These are phyloP conservation scores for Panus rudis DNA, from an alignment of 768 basidiomycete species.

Conservation along the genomic window DNA sequence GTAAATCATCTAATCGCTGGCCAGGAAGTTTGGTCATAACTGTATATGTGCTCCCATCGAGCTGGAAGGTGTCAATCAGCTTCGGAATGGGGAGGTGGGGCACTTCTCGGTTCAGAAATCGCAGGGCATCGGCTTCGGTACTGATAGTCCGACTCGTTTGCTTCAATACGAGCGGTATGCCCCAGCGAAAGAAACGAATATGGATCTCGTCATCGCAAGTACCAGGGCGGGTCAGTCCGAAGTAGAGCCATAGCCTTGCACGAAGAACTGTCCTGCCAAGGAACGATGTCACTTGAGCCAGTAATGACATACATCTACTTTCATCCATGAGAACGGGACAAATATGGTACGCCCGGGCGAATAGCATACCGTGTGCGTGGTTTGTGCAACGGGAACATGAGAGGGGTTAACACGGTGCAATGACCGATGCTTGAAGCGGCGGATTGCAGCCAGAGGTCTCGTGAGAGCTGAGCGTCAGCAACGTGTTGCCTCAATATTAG, in stretches of 20 bases:
- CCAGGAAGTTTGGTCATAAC: slow-evolving; percentile 19
- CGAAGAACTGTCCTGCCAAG: no score
- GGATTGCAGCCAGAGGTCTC: no score
- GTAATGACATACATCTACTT: no score
- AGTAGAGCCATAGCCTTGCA: neutral
- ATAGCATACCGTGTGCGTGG: no score
- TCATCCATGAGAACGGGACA: no score
- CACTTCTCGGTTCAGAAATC: slow-evolving; percentile 12
- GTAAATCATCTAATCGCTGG: slow-evolving; percentile 7
- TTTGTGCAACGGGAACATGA: no score
- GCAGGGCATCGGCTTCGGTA: slow-evolving; percentile 17
- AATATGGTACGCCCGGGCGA: no score
- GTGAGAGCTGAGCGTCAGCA: no score
- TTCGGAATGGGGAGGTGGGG: slow-evolving; percentile 19
- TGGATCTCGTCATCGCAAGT: neutral
- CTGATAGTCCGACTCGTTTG: slow-evolving; percentile 9
- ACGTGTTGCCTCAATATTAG: no score
- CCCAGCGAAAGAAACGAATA: slow-evolving; percentile 13
- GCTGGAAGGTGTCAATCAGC: slow-evolving; percentile 14
- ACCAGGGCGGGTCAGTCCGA: neutral
- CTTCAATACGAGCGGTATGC: slow-evolving; percentile 17
- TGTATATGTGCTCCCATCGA: slow-evolving; percentile 13
- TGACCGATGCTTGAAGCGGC: no score
- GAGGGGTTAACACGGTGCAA: no score
- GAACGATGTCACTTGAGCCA: no score